These are phyloP conservation scores for Tarenaya hassleriana DNA, from an alignment of 345 rosid genomes.

Conservation along the genomic window DNA sequence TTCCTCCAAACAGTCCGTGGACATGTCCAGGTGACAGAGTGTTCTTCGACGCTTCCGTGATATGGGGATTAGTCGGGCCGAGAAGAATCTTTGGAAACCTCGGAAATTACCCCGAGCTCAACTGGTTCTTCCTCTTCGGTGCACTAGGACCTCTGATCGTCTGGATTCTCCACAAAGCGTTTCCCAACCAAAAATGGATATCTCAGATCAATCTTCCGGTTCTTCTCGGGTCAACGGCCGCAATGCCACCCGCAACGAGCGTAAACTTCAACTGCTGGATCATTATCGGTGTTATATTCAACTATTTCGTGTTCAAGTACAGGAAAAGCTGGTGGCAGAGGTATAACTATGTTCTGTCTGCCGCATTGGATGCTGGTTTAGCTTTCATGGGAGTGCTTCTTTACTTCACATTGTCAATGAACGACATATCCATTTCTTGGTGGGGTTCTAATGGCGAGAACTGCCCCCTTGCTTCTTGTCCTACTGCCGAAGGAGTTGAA, in stretches of 20 bases:
- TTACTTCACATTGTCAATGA: conserved; percentile 42
- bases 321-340: conserved; percentile 53
- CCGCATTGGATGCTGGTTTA: conserved; percentile 52
- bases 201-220: conserved; percentile 47
- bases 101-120: conserved; percentile 44
- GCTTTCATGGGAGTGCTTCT: conserved; percentile 54
- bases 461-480: conserved; percentile 46
- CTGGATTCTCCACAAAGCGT: conserved; percentile 42
- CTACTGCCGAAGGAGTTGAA: conserved; percentile 43
- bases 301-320: conserved; percentile 41
- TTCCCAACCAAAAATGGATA: conserved; percentile 45
- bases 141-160: conserved; percentile 37
- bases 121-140: conserved; percentile 60
- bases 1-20: conserved; percentile 57
- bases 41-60: conserved; percentile 53
- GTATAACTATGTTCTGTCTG: conserved; percentile 56
- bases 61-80: conserved; percentile 59
- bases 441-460: conserved; percentile 49
- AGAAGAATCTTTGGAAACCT: conserved; percentile 39
- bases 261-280: conserved; percentile 54
- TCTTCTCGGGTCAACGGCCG: conserved; percentile 42
- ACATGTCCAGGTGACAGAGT: conserved; percentile 51
- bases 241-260: conserved; percentile 51
- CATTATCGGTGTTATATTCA: conserved; percentile 38
- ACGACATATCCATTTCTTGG: conserved; percentile 29